phyloP scores from a whole-genome alignment of 768 basidiomycete genomes.

The Lactarius hengduanensis region DNA sequence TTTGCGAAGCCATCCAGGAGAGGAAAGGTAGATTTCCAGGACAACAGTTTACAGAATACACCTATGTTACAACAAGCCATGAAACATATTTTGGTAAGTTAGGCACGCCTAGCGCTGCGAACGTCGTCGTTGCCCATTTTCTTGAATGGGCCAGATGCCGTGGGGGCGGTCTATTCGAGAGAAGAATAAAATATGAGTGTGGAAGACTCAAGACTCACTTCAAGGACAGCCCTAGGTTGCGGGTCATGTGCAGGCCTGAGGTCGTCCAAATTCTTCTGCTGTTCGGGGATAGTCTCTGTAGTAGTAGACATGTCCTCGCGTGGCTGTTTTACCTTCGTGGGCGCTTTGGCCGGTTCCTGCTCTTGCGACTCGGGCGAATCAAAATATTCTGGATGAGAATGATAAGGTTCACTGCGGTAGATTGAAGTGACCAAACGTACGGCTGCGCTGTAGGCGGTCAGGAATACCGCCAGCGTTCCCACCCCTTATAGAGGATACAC shows the following conservation, averaged over 20 bases:
- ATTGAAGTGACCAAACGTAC: conserved; percentile 11
- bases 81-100: neutral
- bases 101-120: conserved; percentile 6
- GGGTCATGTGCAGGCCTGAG: conserved; percentile 8
- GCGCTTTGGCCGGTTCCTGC: conserved; percentile 10
- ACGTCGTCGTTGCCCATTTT: conserved; percentile 12
- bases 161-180: conserved; percentile 18
- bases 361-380: conserved; percentile 11
- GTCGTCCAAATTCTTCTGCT: conserved; percentile 9
- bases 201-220: neutral
- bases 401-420: conserved; percentile 7
- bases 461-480: conserved; percentile 25
- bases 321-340: neutral
- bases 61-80: neutral
- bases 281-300: neutral
- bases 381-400: conserved; percentile 22
- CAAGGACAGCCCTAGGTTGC: conserved; percentile 6
- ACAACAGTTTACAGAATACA: neutral
- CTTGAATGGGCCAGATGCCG: conserved; percentile 15
- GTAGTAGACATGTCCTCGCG: neutral
- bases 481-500: conserved; percentile 25
- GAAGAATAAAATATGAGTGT: too few relatives aligned
- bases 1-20: neutral
- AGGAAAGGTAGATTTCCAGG: neutral
- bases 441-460: conserved; percentile 27